A percentile compares a stretch with the other conserved stretches of the same genome.
These are phyloP conservation scores for Aureobasidium subglaciale DNA, from an alignment of 2,329 filamentous ascomycete genomes.

Conservation along the genomic window DNA sequence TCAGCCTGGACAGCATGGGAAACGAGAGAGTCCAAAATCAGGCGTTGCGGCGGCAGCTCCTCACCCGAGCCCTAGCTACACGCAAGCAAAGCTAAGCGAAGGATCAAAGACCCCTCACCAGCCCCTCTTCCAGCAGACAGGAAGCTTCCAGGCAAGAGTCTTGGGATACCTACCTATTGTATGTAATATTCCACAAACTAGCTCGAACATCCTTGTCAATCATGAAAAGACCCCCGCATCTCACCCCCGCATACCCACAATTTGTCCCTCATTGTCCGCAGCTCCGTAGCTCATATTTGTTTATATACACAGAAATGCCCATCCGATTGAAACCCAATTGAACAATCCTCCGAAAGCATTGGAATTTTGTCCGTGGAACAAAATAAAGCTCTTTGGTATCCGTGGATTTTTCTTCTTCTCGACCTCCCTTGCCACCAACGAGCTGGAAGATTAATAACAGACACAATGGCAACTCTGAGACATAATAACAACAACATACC, in stretches of 20 bases:
- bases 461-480: conserved; percentile 10
- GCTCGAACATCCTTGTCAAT: neutral
- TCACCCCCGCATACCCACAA: conserved; percentile 14
- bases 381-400: neutral
- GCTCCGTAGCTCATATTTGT: neutral
- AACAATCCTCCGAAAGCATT: conserved; percentile 2
- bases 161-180: neutral
- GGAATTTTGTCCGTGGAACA: neutral
- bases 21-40: too few relatives aligned
- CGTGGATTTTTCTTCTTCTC: neutral
- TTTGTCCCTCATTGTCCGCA: conserved; percentile 12
- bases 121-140: conserved; percentile 3
- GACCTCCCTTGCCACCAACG: too few relatives aligned
- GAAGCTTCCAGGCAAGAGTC: neutral
- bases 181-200: neutral
- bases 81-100: neutral
- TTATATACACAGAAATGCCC: neutral
- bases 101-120: conserved; percentile 13
- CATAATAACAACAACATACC: conserved; percentile 10
- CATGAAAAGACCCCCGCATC: neutral
- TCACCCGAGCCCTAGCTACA: neutral
- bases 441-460: neutral
- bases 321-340: neutral
- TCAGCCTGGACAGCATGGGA: too few relatives aligned
- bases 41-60: too few relatives aligned